Evolutionary conservation across 2,329 filamentous ascomycete genomes (phyloP), one percentile per base, ranked within the genome.

Genomic region (Xylariaceae sp.): DNA sequence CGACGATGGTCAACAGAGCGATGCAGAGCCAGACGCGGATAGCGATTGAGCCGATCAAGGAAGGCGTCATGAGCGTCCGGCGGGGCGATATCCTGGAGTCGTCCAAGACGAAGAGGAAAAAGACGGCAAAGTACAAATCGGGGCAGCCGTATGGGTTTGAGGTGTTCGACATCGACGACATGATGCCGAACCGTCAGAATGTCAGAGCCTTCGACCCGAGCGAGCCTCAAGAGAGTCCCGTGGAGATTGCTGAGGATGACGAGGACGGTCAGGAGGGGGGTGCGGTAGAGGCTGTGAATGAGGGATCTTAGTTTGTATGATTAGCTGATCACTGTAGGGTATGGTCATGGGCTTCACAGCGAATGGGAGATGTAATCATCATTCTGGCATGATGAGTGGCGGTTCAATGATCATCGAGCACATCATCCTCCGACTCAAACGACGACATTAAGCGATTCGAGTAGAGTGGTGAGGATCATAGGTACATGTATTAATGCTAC

Each of bases 21-120:
- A 51, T 61, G 52, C 10, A 49, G 0, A 47, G 45, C 31, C 49
- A 15, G 1, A 59, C 58, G 5, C 47, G 57, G 2, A 18, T 59
- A 0, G 50, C 53, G 4, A 58, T 61, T 32, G 59, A 62, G 42
- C 55, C 58, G 2, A 45, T 59, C 2, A 14, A 42, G 3, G 36
- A 45, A 5, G 6, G 31, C 6, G 11, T 42, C 2, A 40, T 56
- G 6, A n/a, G 15, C 0, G 14, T 30, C 36, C n/a, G 2, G 9
- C 12, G 11, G 3, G 31, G 31, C 5, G 42, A 30, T 5, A 14
- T 15, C 3, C 33, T 14, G 12, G 12, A 15, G 33, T 36, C 15
- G 33, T 12, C 33, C 12, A 15, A 36, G 33, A 9, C 33, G 12
- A 15, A 36, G 33, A 15, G 33, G 15, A 15, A 9, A 9, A 15